These are phyloP conservation scores for Bruguiera sexangula DNA, from an alignment of 345 rosid species.

Conservation along the genomic window DNA sequence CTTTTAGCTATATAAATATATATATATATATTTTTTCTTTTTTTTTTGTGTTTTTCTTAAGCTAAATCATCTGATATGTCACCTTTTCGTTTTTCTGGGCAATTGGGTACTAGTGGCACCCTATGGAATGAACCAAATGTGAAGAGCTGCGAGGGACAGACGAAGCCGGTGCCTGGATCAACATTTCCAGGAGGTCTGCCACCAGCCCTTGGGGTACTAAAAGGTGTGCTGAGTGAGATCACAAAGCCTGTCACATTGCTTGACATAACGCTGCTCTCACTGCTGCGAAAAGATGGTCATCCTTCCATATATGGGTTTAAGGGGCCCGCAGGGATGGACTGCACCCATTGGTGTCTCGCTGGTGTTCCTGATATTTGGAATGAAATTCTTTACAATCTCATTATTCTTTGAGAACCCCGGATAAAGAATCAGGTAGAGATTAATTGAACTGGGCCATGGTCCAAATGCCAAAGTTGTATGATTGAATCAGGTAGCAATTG, in stretches of 20 bases:
- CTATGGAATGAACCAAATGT: conserved; percentile 34
- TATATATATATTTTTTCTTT: not conserved
- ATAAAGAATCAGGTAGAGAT: no score
- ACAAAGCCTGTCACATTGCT: conserved; percentile 37
- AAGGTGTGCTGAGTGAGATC: conserved; percentile 5
- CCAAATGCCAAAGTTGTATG: no score
- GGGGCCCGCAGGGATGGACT: conserved; percentile 48
- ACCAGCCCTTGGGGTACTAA: conserved; percentile 20
- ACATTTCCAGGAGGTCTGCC: conserved; percentile 37
- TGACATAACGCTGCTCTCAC: conserved; percentile 65
- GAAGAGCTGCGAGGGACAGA: conserved; percentile 30
- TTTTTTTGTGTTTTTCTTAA: not conserved
- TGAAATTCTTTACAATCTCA: conserved; percentile 60
- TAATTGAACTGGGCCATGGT: no score
- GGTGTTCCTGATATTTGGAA: conserved; percentile 98
- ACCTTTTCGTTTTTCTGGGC: not conserved
- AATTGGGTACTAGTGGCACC: conserved; percentile 22
- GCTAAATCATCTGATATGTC: not conserved
- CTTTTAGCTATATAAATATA: not conserved
- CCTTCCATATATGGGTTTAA: conserved; percentile 71
- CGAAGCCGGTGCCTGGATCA: conserved; percentile 28
- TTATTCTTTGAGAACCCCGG: conserved; percentile 20
- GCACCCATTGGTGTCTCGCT: conserved; percentile 93
- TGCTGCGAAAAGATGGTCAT: conserved; percentile 85
- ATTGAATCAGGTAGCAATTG: not conserved